Evolutionary conservation across 495 filamentous ascomycete species (phyloP).

Genomic region (Diplogelasinospora grovesii): DNA sequence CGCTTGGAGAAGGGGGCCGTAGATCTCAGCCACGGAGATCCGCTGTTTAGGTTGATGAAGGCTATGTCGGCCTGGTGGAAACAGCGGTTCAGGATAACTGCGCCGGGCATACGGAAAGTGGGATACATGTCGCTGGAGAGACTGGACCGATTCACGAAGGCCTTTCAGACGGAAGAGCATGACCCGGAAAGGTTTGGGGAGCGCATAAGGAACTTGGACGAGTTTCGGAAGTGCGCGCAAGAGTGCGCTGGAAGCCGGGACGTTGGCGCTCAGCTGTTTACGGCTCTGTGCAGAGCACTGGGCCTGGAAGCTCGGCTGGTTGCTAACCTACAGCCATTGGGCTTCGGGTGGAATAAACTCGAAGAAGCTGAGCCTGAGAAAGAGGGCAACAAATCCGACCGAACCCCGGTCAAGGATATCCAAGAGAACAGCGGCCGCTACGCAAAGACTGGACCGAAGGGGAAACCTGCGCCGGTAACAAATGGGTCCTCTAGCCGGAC

Average conservation of each 20-base stretch:
- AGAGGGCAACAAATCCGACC: conserved; percentile 13
- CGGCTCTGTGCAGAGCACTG: conserved; percentile 75
- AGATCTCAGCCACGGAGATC: conserved; percentile 75
- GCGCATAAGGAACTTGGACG: conserved; percentile 53
- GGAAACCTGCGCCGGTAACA: conserved; percentile 14
- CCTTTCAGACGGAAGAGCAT: conserved; percentile 55
- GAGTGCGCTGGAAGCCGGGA: conserved; percentile 78
- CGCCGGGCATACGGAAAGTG: conserved; percentile 77
- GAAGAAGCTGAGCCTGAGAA: conserved; percentile 58
- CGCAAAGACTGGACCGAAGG: background rate
- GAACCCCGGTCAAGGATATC: conserved; percentile 15
- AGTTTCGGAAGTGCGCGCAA: conserved; percentile 63
- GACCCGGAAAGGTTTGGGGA: conserved; percentile 67
- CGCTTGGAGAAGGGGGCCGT: conserved; percentile 58
- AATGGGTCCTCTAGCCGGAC: conserved; percentile 20
- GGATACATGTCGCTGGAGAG: conserved; percentile 71
- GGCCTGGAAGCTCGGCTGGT: conserved; percentile 76
- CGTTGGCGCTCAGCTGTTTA: conserved; percentile 84
- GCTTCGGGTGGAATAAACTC: conserved; percentile 84
- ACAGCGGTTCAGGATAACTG: conserved; percentile 69
- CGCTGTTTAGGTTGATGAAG: conserved; percentile 71
- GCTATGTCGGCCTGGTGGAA: conserved; percentile 79
- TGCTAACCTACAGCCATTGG: conserved; percentile 76
- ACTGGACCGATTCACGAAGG: conserved; percentile 59
- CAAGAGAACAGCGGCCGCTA: conserved; percentile 11